Conservation (phyloP, 306 rosid genomes). For the Quercus glauca region DNA sequence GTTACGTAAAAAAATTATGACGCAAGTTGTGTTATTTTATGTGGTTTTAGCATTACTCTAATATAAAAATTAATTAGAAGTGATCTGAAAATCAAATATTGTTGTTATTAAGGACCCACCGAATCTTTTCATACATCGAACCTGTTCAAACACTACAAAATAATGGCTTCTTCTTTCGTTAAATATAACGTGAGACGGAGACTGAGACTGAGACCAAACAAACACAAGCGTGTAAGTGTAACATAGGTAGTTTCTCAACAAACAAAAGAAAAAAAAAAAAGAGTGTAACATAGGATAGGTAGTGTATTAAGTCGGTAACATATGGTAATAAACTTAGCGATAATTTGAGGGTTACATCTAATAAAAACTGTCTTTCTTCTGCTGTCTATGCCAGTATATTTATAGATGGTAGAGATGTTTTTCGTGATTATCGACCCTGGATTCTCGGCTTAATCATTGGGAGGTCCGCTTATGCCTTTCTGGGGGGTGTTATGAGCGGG, state of each 20-base stretch:
- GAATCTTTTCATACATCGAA: constrained; percentile 44
- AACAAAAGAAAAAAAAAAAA: too few relatives aligned
- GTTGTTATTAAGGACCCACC: constrained; percentile 17
- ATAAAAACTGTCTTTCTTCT: neutral
- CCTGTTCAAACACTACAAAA: neutral
- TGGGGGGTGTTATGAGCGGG: constrained; percentile 1
- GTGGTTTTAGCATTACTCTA: too few relatives aligned
- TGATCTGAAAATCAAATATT: neutral
- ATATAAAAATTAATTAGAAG: neutral
- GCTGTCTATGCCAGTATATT: constrained; percentile 1
- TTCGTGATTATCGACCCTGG: constrained; percentile 24
- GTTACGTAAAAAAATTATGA: rapidly evolving
- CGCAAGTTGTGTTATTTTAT: too few relatives aligned
- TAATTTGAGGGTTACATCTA: neutral
- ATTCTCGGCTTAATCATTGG: constrained; percentile 26
- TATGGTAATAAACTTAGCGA: too few relatives aligned
- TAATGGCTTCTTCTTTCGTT: neutral
- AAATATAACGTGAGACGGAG: neutral
- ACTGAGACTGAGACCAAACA: neutral
- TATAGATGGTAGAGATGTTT: constrained; percentile 2
- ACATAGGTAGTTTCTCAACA: too few relatives aligned
- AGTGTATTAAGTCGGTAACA: too few relatives aligned
- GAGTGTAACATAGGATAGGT: too few relatives aligned
- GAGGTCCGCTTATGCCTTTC: constrained; percentile 25
- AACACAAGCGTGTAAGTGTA: neutral